Evolutionary conservation across 1,284 basidiomycete genomes (phyloP).

Genomic region (Cutaneotrichosporon mucoides): DNA sequence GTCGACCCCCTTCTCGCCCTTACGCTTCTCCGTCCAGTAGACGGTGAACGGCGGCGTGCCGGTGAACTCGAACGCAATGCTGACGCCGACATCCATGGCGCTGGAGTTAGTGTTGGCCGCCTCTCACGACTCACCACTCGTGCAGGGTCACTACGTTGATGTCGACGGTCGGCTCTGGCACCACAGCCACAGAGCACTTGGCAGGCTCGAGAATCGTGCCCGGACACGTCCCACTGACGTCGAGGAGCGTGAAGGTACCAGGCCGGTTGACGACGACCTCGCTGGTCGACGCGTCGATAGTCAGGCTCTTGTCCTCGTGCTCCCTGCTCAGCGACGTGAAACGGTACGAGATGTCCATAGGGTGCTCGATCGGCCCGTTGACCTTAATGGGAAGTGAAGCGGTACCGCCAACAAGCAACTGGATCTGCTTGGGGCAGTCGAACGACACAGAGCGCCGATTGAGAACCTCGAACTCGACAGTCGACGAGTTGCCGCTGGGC

Average conservation of each 20-base stretch:
- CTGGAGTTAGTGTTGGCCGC: not conserved
- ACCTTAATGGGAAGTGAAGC: constrained; percentile 27
- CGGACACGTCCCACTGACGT: constrained; percentile 69
- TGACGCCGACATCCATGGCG: constrained; percentile 88
- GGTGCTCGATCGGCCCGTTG: constrained; percentile 18
- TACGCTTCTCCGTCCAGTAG: constrained; percentile 69
- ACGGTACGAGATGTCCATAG: constrained; percentile 26
- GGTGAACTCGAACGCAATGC: constrained; percentile 76
- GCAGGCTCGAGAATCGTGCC: constrained; percentile 79
- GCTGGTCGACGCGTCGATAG: constrained; percentile 53
- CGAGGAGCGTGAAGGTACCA: constrained; percentile 76
- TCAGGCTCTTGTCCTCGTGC: constrained; percentile 52
- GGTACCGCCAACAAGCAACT: constrained; percentile 59
- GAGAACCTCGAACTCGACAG: constrained; percentile 66
- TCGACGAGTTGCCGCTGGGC: constrained; percentile 33
- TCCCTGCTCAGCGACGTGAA: constrained; percentile 21
- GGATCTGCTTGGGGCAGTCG: constrained; percentile 64
- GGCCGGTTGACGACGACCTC: constrained; percentile 60
- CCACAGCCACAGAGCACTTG: constrained; percentile 66
- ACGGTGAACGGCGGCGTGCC: constrained; percentile 87
- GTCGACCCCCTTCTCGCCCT: constrained; percentile 60
- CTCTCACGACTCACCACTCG: constrained; percentile 56
- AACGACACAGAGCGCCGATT: constrained; percentile 72
- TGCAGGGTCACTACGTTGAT: constrained; percentile 87
- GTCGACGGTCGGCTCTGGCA: constrained; percentile 70